Base-by-base conservation (phyloP, 768 basidiomycete species). In the Boletus barrowsii region DNA sequence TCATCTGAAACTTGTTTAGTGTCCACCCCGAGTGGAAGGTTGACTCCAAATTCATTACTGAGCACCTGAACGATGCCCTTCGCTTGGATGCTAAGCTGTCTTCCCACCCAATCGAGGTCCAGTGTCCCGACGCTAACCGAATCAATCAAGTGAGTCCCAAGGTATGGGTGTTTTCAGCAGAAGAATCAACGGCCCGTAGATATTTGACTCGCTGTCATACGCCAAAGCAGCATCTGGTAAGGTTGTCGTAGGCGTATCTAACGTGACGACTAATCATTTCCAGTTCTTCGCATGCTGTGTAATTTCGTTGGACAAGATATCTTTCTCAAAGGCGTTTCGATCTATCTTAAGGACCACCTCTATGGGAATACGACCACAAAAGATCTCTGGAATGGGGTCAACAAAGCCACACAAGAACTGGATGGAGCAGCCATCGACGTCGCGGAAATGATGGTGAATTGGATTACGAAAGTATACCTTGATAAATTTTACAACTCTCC, bases 271-370 rank as follows among this genome's bases (percentile, higher is more conserved):
- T 46, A 24, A 58, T 40, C 5, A 37, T 39, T 17, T 17, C 4
- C 66, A 80, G 95, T 97, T n/a, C 81, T 98, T 44, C 88, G 93
- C 64, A 98, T 98, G 95, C 76, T 98, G 51, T 84, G 86, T 20
- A 83, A 83, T 66, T 87, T 88, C 58, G 91, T 95, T 18, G 93
- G 95, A 44, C 87, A 97, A 70, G 91, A 93, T 7, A 79, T 73
- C 53, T 97, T 98, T 81, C 72, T 94, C 47, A 83, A 84, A 62
- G 90, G 91, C 33, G 93, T 96, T 42, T 93, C 93, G 3, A 79
- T 90, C 54, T 98, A 98, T 74, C 83, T 98, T 58, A 95, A 94
- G 75, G 83, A 85, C 58, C 86, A 90, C 60, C 74, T 93, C 9
- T 98, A 88, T 68, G 84, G 79, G 24, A 97, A 93, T 71, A 90